A percentile compares a stretch with the other conserved stretches of the same genome.
Evolutionary conservation across 768 basidiomycete genomes (phyloP).

Genomic region (Trametopsis cervina): DNA sequence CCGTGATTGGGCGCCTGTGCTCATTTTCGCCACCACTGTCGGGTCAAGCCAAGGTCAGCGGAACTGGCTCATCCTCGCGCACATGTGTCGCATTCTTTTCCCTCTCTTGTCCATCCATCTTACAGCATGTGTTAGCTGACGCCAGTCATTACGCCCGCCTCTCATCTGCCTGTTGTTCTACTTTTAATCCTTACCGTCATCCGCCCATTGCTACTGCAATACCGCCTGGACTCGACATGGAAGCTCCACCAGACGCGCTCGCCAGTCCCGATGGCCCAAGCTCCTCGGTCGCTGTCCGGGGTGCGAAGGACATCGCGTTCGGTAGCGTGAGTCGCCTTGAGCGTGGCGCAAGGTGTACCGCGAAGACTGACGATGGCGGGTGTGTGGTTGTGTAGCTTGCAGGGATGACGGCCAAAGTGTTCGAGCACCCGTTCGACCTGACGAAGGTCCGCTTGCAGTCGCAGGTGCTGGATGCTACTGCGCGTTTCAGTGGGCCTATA

Average conservation of each 20-base stretch:
- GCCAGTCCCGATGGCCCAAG: constrained; percentile 7
- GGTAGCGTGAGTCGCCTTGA: constrained; percentile 18
- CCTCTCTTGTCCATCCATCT: no score
- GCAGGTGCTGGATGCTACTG: constrained; percentile 68
- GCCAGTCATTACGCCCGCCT: background rate
- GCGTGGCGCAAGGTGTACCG: background rate
- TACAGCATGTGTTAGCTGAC: background rate
- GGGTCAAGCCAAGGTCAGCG: no score
- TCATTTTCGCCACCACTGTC: no score
- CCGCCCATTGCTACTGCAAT: no score
- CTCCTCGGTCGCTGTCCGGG: constrained; percentile 18
- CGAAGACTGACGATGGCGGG: background rate
- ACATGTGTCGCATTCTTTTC: background rate
- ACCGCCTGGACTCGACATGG: constrained; percentile 20
- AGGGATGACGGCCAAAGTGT: constrained; percentile 81
- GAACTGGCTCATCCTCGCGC: no score
- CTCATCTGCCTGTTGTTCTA: background rate
- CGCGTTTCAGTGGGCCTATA: constrained; percentile 76
- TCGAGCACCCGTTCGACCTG: constrained; percentile 94
- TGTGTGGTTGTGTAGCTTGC: constrained; percentile 44
- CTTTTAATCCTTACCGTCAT: no score
- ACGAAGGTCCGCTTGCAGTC: constrained; percentile 92
- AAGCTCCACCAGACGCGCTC: constrained; percentile 16
- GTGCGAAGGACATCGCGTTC: constrained; percentile 22
- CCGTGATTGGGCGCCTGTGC: background rate